These are phyloP conservation scores for Trametes hirsuta DNA, from an alignment of 1,284 basidiomycete genomes.

Conservation along the genomic window DNA sequence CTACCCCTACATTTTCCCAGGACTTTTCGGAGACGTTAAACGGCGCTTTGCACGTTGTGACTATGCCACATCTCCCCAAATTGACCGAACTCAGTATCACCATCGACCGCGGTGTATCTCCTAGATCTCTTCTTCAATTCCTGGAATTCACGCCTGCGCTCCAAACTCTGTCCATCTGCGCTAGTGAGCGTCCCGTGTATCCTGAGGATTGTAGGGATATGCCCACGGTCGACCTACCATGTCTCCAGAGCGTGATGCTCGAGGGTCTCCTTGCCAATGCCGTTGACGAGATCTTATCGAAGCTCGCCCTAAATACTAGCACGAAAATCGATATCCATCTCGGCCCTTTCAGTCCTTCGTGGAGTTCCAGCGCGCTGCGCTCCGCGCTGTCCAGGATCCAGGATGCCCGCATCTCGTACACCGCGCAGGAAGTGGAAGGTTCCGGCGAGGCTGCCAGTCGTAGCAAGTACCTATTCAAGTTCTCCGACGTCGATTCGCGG, in stretches of 20 bases:
- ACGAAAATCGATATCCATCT: constrained; percentile 5
- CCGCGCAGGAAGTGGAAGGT: not conserved
- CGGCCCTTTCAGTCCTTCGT: constrained; percentile 1
- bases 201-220: constrained; percentile 1
- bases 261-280: constrained; percentile 7
- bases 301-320: not conserved
- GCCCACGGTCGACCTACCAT: constrained; percentile 2
- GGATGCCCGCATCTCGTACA: constrained; percentile 11
- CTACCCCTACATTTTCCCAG: no score
- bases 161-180: not conserved
- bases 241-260: constrained; percentile 4
- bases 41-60: no score
- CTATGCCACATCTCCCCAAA: not conserved
- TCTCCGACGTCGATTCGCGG: constrained; percentile 15
- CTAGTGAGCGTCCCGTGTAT: not conserved
- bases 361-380: not conserved
- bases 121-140: constrained; percentile 4
- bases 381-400: not conserved
- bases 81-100: constrained; percentile 6
- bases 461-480: constrained; percentile 4
- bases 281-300: constrained; percentile 2
- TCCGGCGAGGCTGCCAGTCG: not conserved
- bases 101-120: constrained; percentile 5
- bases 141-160: constrained; percentile 12
- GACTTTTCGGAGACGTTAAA: no score